These are phyloP conservation scores for Podospora australis DNA, from an alignment of 495 filamentous ascomycete species.

Conservation along the genomic window DNA sequence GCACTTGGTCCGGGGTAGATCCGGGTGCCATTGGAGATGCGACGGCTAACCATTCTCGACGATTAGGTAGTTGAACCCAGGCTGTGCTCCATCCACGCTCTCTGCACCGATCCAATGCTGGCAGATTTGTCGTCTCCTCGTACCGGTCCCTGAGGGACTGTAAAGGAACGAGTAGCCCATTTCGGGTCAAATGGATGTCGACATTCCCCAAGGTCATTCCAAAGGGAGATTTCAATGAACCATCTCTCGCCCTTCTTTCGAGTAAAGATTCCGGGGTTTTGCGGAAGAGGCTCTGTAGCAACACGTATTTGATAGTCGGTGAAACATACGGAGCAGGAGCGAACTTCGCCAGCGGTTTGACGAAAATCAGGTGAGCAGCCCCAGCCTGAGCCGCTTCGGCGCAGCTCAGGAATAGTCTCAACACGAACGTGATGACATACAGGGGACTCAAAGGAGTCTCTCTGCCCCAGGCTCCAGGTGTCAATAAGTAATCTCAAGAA, in stretches of 20 bases:
- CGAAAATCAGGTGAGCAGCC: background rate
- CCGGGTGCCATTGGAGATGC: too few relatives aligned
- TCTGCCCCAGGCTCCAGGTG: too few relatives aligned
- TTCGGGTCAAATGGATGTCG: background rate
- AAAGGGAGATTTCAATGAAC: background rate
- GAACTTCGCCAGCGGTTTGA: background rate
- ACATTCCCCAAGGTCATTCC: background rate
- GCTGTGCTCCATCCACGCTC: background rate
- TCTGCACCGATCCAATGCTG: background rate
- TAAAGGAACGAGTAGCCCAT: background rate
- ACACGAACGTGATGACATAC: background rate
- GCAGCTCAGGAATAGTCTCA: background rate
- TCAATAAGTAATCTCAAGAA: background rate
- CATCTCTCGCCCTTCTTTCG: background rate
- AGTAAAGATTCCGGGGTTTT: background rate
- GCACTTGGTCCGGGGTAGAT: too few relatives aligned
- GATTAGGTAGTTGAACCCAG: too few relatives aligned
- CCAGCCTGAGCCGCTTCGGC: background rate
- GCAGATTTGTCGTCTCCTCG: background rate
- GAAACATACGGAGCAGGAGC: background rate
- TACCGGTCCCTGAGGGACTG: background rate
- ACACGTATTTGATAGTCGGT: background rate
- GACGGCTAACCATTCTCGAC: too few relatives aligned
- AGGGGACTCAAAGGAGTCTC: background rate
- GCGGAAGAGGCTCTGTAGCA: too few relatives aligned